Evolutionary conservation across 352 stramenopile species (phyloP).

Genomic region (Globisporangium yorkense): DNA sequence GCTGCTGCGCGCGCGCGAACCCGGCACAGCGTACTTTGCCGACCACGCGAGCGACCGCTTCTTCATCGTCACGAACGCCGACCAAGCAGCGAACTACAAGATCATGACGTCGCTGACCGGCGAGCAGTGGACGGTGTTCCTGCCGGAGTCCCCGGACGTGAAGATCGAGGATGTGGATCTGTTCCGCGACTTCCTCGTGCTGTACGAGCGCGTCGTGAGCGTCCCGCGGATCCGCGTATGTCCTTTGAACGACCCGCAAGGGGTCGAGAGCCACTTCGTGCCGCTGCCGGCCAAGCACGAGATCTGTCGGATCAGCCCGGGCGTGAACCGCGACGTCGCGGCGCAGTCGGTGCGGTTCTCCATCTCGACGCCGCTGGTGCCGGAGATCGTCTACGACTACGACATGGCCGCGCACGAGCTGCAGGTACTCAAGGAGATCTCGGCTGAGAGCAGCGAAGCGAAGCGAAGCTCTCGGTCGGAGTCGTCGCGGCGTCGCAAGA

Average conservation of each 20-base stretch:
- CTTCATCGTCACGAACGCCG: conserved; percentile 80
- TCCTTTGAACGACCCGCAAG: conserved; percentile 7
- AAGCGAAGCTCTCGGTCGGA: not conserved
- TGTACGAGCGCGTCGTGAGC: conserved; percentile 76
- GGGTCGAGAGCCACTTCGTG: conserved; percentile 31
- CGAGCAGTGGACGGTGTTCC: conserved; percentile 35
- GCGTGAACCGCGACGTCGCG: conserved; percentile 76
- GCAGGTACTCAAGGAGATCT: conserved; percentile 49
- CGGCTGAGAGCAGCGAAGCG: conserved; percentile 8
- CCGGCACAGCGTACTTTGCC: conserved; percentile 77
- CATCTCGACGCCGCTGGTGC: conserved; percentile 63
- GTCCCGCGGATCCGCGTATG: conserved; percentile 70
- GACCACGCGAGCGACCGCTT: conserved; percentile 69
- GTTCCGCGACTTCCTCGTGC: conserved; percentile 69
- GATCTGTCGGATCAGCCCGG: conserved; percentile 55
- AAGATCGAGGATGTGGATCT: conserved; percentile 89
- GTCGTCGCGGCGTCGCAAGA: too few species aligned
- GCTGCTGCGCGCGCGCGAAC: conserved; percentile 41
- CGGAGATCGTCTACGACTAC: conserved; percentile 80
- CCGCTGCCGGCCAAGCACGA: conserved; percentile 49
- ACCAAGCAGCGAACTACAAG: conserved; percentile 74
- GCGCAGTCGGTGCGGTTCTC: conserved; percentile 61
- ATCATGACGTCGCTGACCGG: conserved; percentile 23
- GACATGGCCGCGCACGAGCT: conserved; percentile 45
- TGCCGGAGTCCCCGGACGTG: conserved; percentile 50